phyloP scores from a whole-genome alignment of 495 filamentous ascomycete genomes.

The Penicillium robsamsonii region DNA sequence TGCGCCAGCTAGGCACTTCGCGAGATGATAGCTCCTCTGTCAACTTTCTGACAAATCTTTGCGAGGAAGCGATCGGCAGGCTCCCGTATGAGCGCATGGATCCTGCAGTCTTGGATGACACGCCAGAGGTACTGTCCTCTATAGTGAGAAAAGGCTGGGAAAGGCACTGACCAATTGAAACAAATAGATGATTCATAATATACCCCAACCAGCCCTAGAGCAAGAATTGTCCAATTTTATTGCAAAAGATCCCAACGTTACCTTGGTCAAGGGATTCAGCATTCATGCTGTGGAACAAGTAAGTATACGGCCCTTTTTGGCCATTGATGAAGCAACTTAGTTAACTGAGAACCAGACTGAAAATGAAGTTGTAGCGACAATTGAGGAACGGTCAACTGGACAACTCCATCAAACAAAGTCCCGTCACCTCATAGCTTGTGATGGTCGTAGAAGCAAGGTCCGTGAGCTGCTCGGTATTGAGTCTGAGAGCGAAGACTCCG shows the following conservation, averaged over 20 bases:
- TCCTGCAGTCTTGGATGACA: conserved; percentile 23
- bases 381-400: conserved; percentile 20
- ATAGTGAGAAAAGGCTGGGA: background rate
- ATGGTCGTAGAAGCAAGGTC: conserved; percentile 39
- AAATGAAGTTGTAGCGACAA: conserved; percentile 18
- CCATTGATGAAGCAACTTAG: background rate
- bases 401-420: conserved; percentile 21
- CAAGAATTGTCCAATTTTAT: conserved; percentile 14
- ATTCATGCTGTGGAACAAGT: conserved; percentile 23
- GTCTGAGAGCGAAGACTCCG: conserved; percentile 40
- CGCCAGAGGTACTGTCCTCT: conserved; percentile 21
- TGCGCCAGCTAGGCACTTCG: conserved; percentile 24
- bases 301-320: background rate
- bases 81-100: conserved; percentile 37
- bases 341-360: conserved; percentile 13
- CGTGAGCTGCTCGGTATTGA: conserved; percentile 30
- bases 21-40: conserved; percentile 29
- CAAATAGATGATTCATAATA: conserved; percentile 37
- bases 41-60: conserved; percentile 31
- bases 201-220: conserved; percentile 32
- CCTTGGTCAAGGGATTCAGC: conserved; percentile 13
- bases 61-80: conserved; percentile 25
- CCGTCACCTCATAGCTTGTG: conserved; percentile 35
- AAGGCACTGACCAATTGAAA: background rate
- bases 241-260: conserved; percentile 11